Base-by-base conservation (phyloP, 106 monocot species). In the Amphibolis antarctica region DNA sequence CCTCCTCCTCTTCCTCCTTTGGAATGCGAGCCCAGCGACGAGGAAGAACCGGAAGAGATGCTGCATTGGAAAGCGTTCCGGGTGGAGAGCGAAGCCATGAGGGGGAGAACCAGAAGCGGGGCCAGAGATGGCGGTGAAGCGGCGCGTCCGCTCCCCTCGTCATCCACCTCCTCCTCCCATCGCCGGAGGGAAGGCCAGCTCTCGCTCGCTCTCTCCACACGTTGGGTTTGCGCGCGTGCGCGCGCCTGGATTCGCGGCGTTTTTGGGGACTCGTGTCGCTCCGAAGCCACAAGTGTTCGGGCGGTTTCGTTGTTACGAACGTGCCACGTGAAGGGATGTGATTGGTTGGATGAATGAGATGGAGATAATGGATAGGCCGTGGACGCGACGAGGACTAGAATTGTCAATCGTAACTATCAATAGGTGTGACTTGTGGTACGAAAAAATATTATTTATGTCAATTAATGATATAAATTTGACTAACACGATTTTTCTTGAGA, bases 331-430 rank as follows among this genome's bases (percentile, higher is more conserved):
- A 25, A 23, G 24, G 26, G 26, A 12, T 12, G 21, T 55, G 26
- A 25, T 55, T 55, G 55, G 55, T 55, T 27, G 23, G 22, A 24
- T 13, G 11, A 25, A 55, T 25, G 5, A 55, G 55, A 24, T 13
- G 14, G 23, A 55, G 20, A 55, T 55, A 55, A 25, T 55, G 55
- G 54, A 55, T 55, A 55, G 55, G 55, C 12, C 46, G 46, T 46
- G 46, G n/a, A n/a, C n/a, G n/a, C 14, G 46, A 46, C 46, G 46
- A 10, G 46, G 9, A 46, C 46, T 46, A 46, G 0, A 10, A n/a
- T n/a, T n/a, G n/a, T n/a, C n/a, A n/a, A n/a, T n/a, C n/a, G n/a
- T n/a, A n/a, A n/a, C n/a, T n/a, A n/a, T n/a, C n/a, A n/a, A n/a
- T n/a, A n/a, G n/a, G n/a, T n/a, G n/a, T n/a, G n/a, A n/a, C n/a